Percentiles rank a stretch among this genome's conserved stretches.
Conservation (phyloP, 1,284 basidiomycete genomes). For the Fomitopsis schrenkii region DNA sequence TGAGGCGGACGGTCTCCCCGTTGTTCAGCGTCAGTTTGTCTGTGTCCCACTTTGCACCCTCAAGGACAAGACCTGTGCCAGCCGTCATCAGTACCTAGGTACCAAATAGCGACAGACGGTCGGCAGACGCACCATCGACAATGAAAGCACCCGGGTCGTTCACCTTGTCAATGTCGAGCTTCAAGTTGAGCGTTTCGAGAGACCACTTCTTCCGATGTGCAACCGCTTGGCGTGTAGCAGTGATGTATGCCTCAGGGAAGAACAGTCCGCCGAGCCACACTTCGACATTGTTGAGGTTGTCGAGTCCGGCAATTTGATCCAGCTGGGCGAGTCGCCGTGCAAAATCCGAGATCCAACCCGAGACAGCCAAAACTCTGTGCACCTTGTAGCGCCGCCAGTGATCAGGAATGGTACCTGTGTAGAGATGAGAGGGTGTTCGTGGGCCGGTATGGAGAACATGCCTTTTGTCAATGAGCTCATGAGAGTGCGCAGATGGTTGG, state of each 20-base stretch:
- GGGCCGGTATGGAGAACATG: slow-evolving; percentile 24
- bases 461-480: slow-evolving; percentile 90
- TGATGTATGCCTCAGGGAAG: slow-evolving; percentile 94
- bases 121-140: slow-evolving; percentile 67
- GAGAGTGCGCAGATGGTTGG: slow-evolving; percentile 85
- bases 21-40: slow-evolving; percentile 76
- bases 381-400: slow-evolving; percentile 92
- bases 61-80: slow-evolving; percentile 70
- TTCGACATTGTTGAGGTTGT: slow-evolving; percentile 68
- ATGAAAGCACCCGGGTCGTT: slow-evolving; percentile 75
- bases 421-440: slow-evolving; percentile 6
- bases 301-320: slow-evolving; percentile 65
- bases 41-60: slow-evolving; percentile 77
- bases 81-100: neutral
- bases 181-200: slow-evolving; percentile 81
- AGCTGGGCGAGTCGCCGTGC: slow-evolving; percentile 77
- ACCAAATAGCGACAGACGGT: neutral
- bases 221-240: slow-evolving; percentile 88
- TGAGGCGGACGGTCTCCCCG: slow-evolving; percentile 73
- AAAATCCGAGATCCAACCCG: slow-evolving; percentile 84
- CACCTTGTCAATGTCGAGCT: slow-evolving; percentile 77
- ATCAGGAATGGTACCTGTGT: slow-evolving; percentile 74
- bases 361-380: slow-evolving; percentile 73
- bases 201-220: slow-evolving; percentile 90
- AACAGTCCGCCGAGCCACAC: slow-evolving; percentile 92